Conservation (phyloP, 495 filamentous ascomycete species). For the Hypoxylon lenormandii region DNA sequence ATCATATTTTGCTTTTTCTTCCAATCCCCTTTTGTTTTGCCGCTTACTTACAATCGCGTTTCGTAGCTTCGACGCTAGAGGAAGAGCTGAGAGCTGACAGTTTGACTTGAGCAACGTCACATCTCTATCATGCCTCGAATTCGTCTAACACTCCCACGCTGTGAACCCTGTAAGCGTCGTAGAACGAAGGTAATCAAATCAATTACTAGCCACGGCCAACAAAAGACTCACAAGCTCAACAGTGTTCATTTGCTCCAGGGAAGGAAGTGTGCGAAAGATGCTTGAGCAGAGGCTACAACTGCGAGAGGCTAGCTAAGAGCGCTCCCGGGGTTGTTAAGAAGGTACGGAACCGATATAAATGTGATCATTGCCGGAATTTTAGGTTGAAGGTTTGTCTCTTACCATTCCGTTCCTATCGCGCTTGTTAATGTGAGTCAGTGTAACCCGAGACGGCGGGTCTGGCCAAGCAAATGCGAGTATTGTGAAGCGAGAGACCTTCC, state of each 20-base stretch:
- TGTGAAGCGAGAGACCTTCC: constrained; percentile 4
- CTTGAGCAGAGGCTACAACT: constrained; percentile 7
- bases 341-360: constrained; percentile 4
- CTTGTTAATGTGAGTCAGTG: constrained; percentile 7
- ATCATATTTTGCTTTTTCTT: too few relatives aligned
- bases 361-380: constrained; percentile 18
- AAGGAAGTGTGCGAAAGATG: constrained; percentile 14
- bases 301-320: constrained; percentile 1
- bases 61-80: too few relatives aligned
- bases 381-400: constrained; percentile 10
- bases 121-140: too few relatives aligned
- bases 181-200: neutral
- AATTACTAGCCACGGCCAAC: neutral
- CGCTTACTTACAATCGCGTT: too few relatives aligned
- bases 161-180: constrained; percentile 1
- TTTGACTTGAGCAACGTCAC: too few relatives aligned
- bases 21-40: too few relatives aligned
- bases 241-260: constrained; percentile 8
- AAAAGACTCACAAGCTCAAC: neutral
- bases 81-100: too few relatives aligned
- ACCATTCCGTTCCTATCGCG: neutral
- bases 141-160: neutral
- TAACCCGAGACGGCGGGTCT: constrained; percentile 1
- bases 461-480: constrained; percentile 20
- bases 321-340: neutral